A percentile compares a stretch with the other conserved stretches of the same genome.
phyloP scores from a whole-genome alignment of 2,329 filamentous ascomycete species.

The Orbilia quercus region DNA sequence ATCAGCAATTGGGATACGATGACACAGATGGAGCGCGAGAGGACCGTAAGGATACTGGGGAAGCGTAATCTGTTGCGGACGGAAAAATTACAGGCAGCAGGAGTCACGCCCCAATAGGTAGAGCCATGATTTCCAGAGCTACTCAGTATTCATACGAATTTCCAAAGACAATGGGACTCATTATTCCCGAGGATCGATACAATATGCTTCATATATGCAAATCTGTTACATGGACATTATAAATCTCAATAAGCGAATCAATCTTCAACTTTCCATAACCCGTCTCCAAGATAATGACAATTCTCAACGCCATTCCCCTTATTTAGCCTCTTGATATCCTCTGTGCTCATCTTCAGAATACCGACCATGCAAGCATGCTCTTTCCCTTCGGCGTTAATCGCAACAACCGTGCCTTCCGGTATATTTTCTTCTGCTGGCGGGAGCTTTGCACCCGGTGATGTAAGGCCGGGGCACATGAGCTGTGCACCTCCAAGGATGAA shows the following conservation, averaged over 20 bases:
- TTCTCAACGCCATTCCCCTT: conserved; percentile 95
- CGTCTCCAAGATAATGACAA: conserved; percentile 92
- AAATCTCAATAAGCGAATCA: conserved; percentile 17
- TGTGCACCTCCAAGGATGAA: conserved; percentile 94
- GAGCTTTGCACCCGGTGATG: conserved; percentile 81
- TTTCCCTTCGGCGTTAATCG: conserved; percentile 93
- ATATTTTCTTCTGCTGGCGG: conserved; percentile 73
- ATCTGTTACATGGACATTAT: neutral
- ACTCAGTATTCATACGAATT: too few species aligned
- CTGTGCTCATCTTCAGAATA: conserved; percentile 81
- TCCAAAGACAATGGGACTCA: too few species aligned
- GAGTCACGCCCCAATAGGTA: conserved; percentile 22
- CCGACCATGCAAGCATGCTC: conserved; percentile 90
- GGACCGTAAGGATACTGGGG: conserved; percentile 74
- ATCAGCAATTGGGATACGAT: conserved; percentile 80
- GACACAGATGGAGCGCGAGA: conserved; percentile 74
- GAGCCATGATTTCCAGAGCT: neutral
- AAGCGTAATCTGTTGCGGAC: conserved; percentile 75
- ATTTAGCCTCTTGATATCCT: conserved; percentile 91
- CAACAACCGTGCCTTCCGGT: conserved; percentile 83
- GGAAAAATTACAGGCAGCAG: conserved; percentile 61
- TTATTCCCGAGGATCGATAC: too few species aligned
- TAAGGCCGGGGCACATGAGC: conserved; percentile 95
- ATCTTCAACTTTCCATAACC: conserved; percentile 79
- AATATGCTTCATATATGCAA: too few species aligned